Evolutionary conservation across 2,329 filamentous ascomycete genomes (phyloP).

Genomic region (Hypoxylon sp.): DNA sequence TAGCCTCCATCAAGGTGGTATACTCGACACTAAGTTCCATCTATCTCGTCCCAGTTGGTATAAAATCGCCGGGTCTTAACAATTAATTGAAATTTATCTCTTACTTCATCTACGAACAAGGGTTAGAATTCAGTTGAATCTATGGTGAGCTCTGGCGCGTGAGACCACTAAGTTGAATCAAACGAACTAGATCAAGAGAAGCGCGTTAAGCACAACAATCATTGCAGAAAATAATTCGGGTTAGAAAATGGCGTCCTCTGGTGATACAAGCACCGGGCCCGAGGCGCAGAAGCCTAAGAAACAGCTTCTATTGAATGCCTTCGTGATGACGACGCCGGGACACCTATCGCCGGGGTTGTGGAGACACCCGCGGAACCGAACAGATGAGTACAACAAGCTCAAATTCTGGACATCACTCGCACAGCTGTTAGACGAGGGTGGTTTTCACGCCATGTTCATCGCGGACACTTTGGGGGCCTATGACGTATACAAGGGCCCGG

Average conservation of each 20-base stretch:
- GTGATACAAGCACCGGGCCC: slow-evolving; percentile 2
- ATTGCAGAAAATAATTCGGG: not conserved
- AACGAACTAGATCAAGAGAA: not conserved
- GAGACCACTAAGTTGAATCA: not conserved
- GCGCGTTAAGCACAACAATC: not conserved
- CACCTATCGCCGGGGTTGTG: slow-evolving; percentile 76
- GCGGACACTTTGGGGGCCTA: slow-evolving; percentile 76
- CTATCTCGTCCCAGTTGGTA: not conserved
- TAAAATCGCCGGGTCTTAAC: not conserved
- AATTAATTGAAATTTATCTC: not conserved
- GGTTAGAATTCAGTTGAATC: no score
- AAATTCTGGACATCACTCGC: slow-evolving; percentile 75
- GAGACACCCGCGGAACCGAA: slow-evolving; percentile 74
- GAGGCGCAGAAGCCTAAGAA: slow-evolving; percentile 57
- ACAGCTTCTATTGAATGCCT: slow-evolving; percentile 73
- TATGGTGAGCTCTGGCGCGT: not conserved
- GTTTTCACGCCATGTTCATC: slow-evolving; percentile 75
- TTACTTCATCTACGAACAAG: not conserved
- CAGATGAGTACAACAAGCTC: slow-evolving; percentile 70
- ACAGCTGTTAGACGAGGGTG: slow-evolving; percentile 71
- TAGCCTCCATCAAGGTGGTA: slow-evolving; percentile 24
- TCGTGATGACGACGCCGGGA: slow-evolving; percentile 75
- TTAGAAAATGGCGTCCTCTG: slow-evolving; percentile 36
- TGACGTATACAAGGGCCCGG: slow-evolving; percentile 69
- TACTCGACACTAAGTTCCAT: slow-evolving; percentile 16